Base-by-base conservation (phyloP, 1,139 yeast genomes). In the Geotrichum reessii region DNA sequence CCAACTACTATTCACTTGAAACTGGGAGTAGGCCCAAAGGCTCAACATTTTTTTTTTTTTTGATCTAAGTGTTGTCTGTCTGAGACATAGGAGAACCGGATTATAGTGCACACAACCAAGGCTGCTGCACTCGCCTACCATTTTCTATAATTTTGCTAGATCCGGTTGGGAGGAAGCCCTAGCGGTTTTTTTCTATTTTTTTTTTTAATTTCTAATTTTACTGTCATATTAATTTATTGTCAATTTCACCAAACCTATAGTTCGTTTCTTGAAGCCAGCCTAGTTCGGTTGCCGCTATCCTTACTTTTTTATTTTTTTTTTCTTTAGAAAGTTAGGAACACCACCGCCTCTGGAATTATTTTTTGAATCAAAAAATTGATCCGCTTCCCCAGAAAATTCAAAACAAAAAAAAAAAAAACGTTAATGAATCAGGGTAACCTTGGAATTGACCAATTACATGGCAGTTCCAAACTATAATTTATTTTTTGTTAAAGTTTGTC, bases 331-430 rank as follows among this genome's bases (percentile, higher is more conserved):
- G n/a, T n/a, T n/a, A n/a, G n/a, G n/a, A n/a, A n/a, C n/a, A n/a
- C n/a, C n/a, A n/a, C n/a, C 6, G 12, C 3, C 37, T 28, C 31
- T 31, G 37, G 37, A 31, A 31, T 31, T 31, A 31, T 31, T 31
- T 31, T 9, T 12, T n/a, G 8, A 46, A 46, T 4, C 14, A 14
- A 5, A 31, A 31, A 31, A 31, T 31, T 31, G 37, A 31, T 48
- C 51, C 51, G 37, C 27, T 48, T 48, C 51, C 51, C 51, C 51
- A 48, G 51, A 48, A 19, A 19, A 47, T 25, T 25, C 50, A 24
- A 47, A 24, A 17, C 37, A 31, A 31, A 31, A 31, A 31, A 2
- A 31, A 31, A 31, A 31, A 31, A 31, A 31, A 31, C 37, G 37
- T 31, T 31, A 11, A 31, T 31, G 9, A 8, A 31, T 12, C 37